phyloP scores from a whole-genome alignment of 1,284 basidiomycete genomes.

The Tranzscheliella williamsii region DNA sequence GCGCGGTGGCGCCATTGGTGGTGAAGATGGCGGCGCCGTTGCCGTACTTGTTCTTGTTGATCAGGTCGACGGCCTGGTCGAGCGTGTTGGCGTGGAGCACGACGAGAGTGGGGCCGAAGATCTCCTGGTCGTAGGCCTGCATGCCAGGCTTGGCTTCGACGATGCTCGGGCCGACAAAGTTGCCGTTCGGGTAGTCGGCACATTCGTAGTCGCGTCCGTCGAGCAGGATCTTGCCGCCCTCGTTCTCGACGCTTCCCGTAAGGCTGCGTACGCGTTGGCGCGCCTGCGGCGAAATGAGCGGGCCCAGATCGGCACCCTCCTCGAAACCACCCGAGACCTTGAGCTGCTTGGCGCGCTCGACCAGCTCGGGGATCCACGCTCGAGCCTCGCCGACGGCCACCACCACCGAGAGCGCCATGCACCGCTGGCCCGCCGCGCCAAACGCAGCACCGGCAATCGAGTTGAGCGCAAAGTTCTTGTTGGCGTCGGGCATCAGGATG shows the following conservation, averaged over 20 bases:
- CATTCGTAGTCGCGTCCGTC: slow-evolving; percentile 79
- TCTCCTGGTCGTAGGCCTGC: slow-evolving; percentile 80
- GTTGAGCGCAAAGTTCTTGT: slow-evolving; percentile 90
- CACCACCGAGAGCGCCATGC: slow-evolving; percentile 66
- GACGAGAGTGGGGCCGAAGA: slow-evolving; percentile 88
- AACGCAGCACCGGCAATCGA: slow-evolving; percentile 93
- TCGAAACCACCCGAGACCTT: slow-evolving; percentile 91
- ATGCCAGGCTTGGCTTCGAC: slow-evolving; percentile 80
- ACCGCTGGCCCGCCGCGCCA: slow-evolving; percentile 94
- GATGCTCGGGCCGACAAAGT: slow-evolving; percentile 93
- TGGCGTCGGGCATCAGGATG: slow-evolving; percentile 93
- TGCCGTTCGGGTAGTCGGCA: slow-evolving; percentile 80
- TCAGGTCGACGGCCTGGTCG: slow-evolving; percentile 75
- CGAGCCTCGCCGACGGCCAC: slow-evolving; percentile 83
- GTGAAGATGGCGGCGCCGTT: slow-evolving; percentile 98
- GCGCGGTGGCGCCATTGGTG: slow-evolving; percentile 90
- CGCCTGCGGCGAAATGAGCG: slow-evolving; percentile 86
- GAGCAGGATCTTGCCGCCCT: slow-evolving; percentile 85
- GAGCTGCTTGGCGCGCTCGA: slow-evolving; percentile 79
- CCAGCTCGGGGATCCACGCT: slow-evolving; percentile 81
- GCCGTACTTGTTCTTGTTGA: slow-evolving; percentile 62
- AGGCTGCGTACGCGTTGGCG: slow-evolving; percentile 77
- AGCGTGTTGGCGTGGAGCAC: slow-evolving; percentile 80
- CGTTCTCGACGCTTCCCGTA: slow-evolving; percentile 75
- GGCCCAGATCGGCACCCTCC: slow-evolving; percentile 83